Percentiles rank a stretch among this genome's conserved stretches.
phyloP scores from a whole-genome alignment of 225 moss, liverwort and hornwort species.

The Thuidium tamariscinum region DNA sequence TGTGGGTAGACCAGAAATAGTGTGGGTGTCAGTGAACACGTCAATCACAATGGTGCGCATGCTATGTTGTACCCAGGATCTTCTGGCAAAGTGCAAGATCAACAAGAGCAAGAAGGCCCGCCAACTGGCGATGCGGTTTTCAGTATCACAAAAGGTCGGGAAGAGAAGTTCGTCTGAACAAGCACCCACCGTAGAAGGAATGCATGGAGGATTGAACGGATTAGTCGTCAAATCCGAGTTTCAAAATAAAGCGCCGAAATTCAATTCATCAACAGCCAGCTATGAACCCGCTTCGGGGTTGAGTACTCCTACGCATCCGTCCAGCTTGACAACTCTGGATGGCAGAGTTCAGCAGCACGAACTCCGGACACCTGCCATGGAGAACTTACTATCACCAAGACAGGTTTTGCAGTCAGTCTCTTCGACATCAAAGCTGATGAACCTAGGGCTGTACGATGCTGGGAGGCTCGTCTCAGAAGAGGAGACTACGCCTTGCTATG shows the following conservation, averaged over 20 bases:
- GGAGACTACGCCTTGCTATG: conserved; percentile 4
- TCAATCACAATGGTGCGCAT: background rate
- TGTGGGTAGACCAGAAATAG: background rate
- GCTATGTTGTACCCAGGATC: conserved; percentile 2
- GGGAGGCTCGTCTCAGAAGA: conserved; percentile 7
- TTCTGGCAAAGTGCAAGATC: background rate
- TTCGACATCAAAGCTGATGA: conserved; percentile 4
- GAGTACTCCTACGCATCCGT: conserved; percentile 13
- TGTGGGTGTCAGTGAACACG: background rate
- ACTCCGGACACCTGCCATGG: background rate
- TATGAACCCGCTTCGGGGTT: conserved; percentile 8
- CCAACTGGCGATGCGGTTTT: conserved; percentile 23
- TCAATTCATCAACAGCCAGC: conserved; percentile 5
- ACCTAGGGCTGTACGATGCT: conserved; percentile 4
- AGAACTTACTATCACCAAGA: background rate
- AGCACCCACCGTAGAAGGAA: background rate
- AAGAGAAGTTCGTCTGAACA: background rate
- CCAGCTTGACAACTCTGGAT: background rate
- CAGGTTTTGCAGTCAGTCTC: background rate
- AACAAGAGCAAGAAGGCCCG: conserved; percentile 13
- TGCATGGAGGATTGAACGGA: background rate
- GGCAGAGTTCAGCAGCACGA: conserved; percentile 6
- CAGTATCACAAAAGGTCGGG: conserved; percentile 5
- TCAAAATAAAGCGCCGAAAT: background rate
- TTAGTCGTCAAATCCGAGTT: conserved; percentile 13